Conservation (phyloP, 305 asterid genomes). For the Solanum hybrid region DNA sequence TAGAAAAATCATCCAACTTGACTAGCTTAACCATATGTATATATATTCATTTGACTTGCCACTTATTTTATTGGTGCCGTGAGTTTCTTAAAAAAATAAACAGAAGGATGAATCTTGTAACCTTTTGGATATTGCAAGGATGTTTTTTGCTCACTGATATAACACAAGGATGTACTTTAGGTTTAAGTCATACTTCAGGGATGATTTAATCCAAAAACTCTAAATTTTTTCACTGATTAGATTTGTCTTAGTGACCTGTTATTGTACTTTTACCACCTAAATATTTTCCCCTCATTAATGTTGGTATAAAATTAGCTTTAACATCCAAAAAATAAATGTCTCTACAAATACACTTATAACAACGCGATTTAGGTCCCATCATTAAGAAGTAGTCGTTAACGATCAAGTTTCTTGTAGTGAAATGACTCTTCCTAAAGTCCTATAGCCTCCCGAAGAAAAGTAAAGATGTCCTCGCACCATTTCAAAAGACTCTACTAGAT, state of each 20-base stretch:
- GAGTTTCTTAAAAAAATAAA: not conserved
- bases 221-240: no score
- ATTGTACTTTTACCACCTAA: not conserved
- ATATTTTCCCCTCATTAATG: not conserved
- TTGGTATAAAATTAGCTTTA: not conserved
- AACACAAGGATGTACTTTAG: not conserved
- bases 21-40: not conserved
- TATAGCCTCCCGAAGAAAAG: not conserved
- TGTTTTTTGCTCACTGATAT: not conserved
- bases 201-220: not conserved
- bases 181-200: not conserved
- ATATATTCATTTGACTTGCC: not conserved
- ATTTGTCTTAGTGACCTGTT: not conserved
- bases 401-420: not conserved
- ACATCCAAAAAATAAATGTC: not conserved
- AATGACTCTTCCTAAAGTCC: not conserved
- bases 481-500: not conserved
- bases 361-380: not conserved
- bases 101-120: not conserved
- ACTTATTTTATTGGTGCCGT: not conserved
- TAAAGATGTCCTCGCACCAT: not conserved
- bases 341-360: not conserved
- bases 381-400: not conserved
- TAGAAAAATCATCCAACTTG: not conserved
- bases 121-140: not conserved